These are phyloP conservation scores for Starmerella sp. DNA, from an alignment of 805 yeast species.

Conservation along the genomic window DNA sequence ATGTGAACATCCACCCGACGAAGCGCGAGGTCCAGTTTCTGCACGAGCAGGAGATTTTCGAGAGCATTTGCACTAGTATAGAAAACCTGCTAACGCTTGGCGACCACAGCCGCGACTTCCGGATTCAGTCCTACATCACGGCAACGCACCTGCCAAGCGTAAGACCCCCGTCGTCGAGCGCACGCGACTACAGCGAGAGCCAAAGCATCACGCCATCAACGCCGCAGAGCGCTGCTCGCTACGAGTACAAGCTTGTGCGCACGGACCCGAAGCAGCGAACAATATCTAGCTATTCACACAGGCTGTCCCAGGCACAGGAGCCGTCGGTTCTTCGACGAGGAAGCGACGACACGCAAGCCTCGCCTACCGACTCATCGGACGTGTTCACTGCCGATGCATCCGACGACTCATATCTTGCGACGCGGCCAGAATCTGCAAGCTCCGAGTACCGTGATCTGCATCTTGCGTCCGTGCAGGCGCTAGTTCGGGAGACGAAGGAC, in stretches of 20 bases:
- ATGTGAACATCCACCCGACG: conserved; percentile 93
- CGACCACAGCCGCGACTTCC: conserved; percentile 59
- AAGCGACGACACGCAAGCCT: background rate
- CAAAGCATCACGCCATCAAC: background rate
- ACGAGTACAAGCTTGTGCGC: conserved; percentile 58
- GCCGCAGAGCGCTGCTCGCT: conserved; percentile 19
- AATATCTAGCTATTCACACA: conserved; percentile 31
- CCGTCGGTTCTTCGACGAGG: background rate
- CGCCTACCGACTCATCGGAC: background rate
- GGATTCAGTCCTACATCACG: conserved; percentile 37
- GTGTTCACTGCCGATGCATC: background rate
- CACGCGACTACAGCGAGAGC: background rate
- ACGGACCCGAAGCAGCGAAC: conserved; percentile 58
- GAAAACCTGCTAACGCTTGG: conserved; percentile 42
- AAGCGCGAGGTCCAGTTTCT: conserved; percentile 83
- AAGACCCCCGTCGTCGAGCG: conserved; percentile 26
- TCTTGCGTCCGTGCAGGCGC: conserved; percentile 35
- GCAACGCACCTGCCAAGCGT: background rate
- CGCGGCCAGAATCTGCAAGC: background rate
- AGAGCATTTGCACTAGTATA: conserved; percentile 40
- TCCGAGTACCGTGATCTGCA: conserved; percentile 4
- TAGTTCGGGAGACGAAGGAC: conserved; percentile 42
- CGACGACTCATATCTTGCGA: background rate
- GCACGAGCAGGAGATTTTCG: conserved; percentile 76
- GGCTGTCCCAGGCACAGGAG: background rate